Evolutionary conservation across 768 basidiomycete genomes (phyloP), one percentile per base, ranked within the genome.

Genomic region (Tulasnella sp.): DNA sequence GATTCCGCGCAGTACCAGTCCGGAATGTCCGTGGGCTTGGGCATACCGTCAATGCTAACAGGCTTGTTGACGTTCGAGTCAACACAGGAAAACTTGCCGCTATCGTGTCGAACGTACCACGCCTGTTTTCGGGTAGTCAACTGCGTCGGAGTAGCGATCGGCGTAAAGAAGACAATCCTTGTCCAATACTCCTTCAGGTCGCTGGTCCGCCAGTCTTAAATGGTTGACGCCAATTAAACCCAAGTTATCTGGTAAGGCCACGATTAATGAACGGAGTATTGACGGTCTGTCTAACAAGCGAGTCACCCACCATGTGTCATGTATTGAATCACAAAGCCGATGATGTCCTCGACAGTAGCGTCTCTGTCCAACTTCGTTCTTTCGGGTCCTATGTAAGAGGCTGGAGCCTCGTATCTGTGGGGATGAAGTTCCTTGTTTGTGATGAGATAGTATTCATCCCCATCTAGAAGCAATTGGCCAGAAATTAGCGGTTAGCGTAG

Each of bases 161-260:
- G 76, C 76, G 12, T 77, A 73, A 5, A 63, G 39, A 14, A 75
- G 59, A 47, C 77, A 78, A 12, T 75, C 74, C 1, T 62, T 42
- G 29, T 73, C 65, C 39, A 41, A 66, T 11, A 76, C 73, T 14
- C 77, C 76, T 14, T 75, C 39, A 1, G 72, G 40, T 41, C 72
- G 63, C n/a, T 65, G 70, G 64, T 78, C 77, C 29, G 77, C 77
- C 37, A 75, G 67, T 11, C 59, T 67, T 3, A 77, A 74, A 35
- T 76, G 76, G 19, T 74, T 68, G 1, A 69, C 72, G 2, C 75
- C 74, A 34, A 78, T 72, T 1, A 76, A 62, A 3, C 76, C 75
- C 12, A 77, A 19, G 16, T 62, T 29, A 47, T 76, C 77, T 67
- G 42, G 35, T 16, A 29, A 41, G 17, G 26, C 11, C 1, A 35